Evolutionary conservation across 1,139 yeast species (phyloP).

Genomic region (Kodamaea alishanica): DNA sequence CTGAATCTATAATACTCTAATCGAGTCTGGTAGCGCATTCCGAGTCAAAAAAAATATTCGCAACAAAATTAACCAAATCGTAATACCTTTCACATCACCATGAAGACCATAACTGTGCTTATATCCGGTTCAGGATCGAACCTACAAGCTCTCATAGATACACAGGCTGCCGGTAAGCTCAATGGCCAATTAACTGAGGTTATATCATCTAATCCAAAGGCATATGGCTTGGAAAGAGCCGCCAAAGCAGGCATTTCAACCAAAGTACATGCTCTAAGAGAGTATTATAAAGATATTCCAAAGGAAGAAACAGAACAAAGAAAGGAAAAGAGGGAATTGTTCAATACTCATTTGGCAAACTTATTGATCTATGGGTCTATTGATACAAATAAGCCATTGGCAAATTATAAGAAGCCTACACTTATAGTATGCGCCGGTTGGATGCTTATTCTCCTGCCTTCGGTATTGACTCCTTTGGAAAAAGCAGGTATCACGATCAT

Average conservation of each 20-base stretch:
- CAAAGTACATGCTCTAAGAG: constrained; percentile 63
- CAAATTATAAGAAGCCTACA: constrained; percentile 55
- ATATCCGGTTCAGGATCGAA: constrained; percentile 96
- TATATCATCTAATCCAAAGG: constrained; percentile 76
- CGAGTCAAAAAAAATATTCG: too few species aligned
- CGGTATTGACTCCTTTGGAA: constrained; percentile 64
- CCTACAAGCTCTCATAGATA: constrained; percentile 88
- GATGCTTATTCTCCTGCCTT: constrained; percentile 87
- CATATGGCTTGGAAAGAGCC: constrained; percentile 85
- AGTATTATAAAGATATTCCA: constrained; percentile 71
- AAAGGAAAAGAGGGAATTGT: constrained; percentile 56
- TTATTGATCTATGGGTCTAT: constrained; percentile 51
- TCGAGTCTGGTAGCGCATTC: too few species aligned
- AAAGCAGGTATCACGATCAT: constrained; percentile 69
- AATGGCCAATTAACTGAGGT: constrained; percentile 66
- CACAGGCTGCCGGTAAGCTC: constrained; percentile 43
- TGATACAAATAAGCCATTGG: constrained; percentile 18
- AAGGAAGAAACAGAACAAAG: constrained; percentile 60
- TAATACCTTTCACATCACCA: constrained; percentile 3
- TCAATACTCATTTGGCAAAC: constrained; percentile 75
- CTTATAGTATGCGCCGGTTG: constrained; percentile 97
- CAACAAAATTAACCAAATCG: not conserved
- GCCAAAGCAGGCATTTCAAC: constrained; percentile 63
- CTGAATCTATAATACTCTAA: too few species aligned
- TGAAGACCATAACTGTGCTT: constrained; percentile 57